Conservation (phyloP, 1,139 yeast species). For the Taphrina sp. region DNA sequence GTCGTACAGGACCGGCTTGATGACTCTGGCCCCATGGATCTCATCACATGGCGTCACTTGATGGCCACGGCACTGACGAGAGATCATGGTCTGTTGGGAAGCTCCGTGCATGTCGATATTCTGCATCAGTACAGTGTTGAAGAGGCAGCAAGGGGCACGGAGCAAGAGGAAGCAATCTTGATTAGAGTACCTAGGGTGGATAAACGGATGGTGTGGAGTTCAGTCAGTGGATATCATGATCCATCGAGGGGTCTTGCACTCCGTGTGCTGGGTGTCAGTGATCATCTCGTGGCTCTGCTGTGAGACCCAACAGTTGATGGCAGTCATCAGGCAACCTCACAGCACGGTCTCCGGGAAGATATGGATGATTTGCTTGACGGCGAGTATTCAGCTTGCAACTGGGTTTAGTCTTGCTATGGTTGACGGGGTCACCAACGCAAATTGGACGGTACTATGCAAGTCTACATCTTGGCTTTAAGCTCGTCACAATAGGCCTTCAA, state of each 20-base stretch:
- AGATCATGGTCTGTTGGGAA: constrained; percentile 14
- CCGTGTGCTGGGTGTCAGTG: constrained; percentile 8
- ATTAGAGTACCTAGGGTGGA: constrained; percentile 4
- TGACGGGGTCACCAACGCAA: too few relatives aligned
- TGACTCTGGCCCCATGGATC: constrained; percentile 3
- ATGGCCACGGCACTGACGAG: constrained; percentile 9
- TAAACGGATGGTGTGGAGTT: constrained; percentile 9
- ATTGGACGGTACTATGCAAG: too few relatives aligned
- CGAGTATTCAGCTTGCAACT: too few relatives aligned
- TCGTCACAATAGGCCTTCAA: constrained; percentile 25
- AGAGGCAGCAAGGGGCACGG: neutral
- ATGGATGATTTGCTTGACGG: too few relatives aligned
- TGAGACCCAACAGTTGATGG: too few relatives aligned
- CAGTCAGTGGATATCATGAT: constrained; percentile 9
- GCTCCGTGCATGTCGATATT: constrained; percentile 13
- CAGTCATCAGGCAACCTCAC: too few relatives aligned
- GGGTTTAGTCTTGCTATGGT: too few relatives aligned
- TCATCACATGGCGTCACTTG: constrained; percentile 13
- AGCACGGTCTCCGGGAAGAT: too few relatives aligned
- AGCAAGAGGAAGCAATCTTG: neutral
- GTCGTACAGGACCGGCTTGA: neutral
- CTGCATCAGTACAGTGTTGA: neutral
- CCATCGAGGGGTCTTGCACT: neutral
- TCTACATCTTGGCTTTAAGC: constrained; percentile 23
- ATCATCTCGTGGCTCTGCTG: constrained; percentile 13